Evolutionary conservation across 495 filamentous ascomycete species (phyloP).

Genomic region (Aspergillus heteromorphus): DNA sequence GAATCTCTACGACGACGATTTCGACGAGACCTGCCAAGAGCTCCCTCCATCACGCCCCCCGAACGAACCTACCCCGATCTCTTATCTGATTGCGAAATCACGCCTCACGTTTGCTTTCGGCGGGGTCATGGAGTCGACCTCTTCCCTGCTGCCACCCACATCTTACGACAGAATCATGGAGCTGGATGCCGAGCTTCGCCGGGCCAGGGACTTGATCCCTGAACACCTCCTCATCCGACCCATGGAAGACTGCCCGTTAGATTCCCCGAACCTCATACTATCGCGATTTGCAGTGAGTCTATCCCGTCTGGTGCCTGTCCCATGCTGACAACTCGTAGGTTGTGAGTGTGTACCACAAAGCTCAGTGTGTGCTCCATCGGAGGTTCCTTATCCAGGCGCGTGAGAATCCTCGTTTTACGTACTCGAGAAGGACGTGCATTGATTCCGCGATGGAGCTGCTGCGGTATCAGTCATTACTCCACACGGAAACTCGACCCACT

Average conservation of each 20-base stretch:
- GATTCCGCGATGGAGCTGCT: constrained; percentile 81
- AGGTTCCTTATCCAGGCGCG: constrained; percentile 74
- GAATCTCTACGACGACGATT: constrained; percentile 93
- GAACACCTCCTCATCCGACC: constrained; percentile 71
- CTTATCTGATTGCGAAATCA: constrained; percentile 81
- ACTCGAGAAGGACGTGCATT: constrained; percentile 80
- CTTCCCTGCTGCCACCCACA: constrained; percentile 31
- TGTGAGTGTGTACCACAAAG: constrained; percentile 87
- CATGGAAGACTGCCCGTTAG: constrained; percentile 70
- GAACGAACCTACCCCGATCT: constrained; percentile 77
- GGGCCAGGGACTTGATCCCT: constrained; percentile 64
- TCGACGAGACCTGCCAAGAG: constrained; percentile 68
- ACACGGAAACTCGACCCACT: constrained; percentile 64
- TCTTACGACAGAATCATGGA: constrained; percentile 84
- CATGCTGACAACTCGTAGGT: constrained; percentile 35
- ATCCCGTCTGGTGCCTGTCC: background rate
- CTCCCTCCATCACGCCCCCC: constrained; percentile 70
- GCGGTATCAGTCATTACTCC: constrained; percentile 66
- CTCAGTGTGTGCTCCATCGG: constrained; percentile 80
- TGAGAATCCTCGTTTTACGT: constrained; percentile 74
- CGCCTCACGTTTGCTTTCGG: constrained; percentile 59
- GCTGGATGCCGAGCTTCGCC: constrained; percentile 71
- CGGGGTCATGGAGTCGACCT: constrained; percentile 50
- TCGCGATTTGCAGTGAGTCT: constrained; percentile 63
- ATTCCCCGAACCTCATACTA: constrained; percentile 76